These are phyloP conservation scores for Keqinozyma sinolaborantium DNA, from an alignment of 1,139 yeast species.

Conservation along the genomic window DNA sequence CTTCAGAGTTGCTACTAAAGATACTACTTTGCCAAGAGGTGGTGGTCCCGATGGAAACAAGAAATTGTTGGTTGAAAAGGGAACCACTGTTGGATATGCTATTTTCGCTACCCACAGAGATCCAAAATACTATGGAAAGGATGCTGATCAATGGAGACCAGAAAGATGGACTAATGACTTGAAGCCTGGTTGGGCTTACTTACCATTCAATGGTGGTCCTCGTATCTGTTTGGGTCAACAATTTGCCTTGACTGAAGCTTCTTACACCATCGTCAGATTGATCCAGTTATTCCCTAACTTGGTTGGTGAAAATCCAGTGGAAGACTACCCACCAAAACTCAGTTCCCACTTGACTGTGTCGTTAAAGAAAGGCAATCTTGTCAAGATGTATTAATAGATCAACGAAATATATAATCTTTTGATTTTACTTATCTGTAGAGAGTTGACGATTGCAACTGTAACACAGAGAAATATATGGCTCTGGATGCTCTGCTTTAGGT, in stretches of 20 bases:
- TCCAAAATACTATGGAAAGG: conserved; percentile 44
- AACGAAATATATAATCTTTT: too few species aligned
- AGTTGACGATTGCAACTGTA: too few species aligned
- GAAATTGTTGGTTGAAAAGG: conserved; percentile 46
- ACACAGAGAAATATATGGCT: too few species aligned
- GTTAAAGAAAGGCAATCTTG: conserved; percentile 20
- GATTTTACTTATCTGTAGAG: too few species aligned
- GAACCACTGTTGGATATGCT: conserved; percentile 41
- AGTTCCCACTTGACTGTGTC: conserved; percentile 29
- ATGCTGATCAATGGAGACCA: conserved; percentile 44
- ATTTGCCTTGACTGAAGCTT: conserved; percentile 56
- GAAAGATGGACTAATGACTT: conserved; percentile 44
- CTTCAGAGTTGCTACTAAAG: conserved; percentile 39
- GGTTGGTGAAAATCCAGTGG: conserved; percentile 17
- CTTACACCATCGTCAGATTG: conserved; percentile 45
- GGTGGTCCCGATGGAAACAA: conserved; percentile 42
- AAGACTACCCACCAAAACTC: conserved; percentile 27
- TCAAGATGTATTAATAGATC: conserved; percentile 12
- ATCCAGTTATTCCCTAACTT: conserved; percentile 38
- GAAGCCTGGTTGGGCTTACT: conserved; percentile 49
- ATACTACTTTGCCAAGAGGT: conserved; percentile 50
- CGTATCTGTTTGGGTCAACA: conserved; percentile 61
- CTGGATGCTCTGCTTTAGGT: too few species aligned
- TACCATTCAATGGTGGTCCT: conserved; percentile 64
- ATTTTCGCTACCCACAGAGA: conserved; percentile 47